A percentile compares a stretch with the other conserved stretches of the same genome.
These are phyloP conservation scores for Monosporascus sp. DNA, from an alignment of 2,329 filamentous ascomycete genomes.

Conservation along the genomic window DNA sequence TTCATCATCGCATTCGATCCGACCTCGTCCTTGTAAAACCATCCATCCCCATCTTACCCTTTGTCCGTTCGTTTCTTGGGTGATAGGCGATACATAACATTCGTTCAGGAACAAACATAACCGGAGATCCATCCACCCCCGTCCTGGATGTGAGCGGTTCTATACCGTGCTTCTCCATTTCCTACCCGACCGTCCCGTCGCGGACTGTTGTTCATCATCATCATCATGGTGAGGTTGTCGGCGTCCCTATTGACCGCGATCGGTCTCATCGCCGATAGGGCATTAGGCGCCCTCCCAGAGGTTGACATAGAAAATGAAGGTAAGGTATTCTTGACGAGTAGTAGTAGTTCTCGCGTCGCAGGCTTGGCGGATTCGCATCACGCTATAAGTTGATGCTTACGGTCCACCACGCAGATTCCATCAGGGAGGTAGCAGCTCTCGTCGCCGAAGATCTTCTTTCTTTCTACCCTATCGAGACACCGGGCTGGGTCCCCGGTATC, in stretches of 20 bases:
- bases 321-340: neutral
- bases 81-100: neutral
- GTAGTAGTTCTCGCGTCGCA: no score
- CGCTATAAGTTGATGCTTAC: neutral
- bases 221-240: constrained; percentile 18
- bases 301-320: constrained; percentile 11
- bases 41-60: neutral
- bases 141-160: neutral
- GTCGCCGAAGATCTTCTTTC: constrained; percentile 47
- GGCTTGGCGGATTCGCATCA: no score
- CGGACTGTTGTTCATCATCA: neutral
- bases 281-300: constrained; percentile 7
- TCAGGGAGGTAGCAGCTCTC: constrained; percentile 39
- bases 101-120: neutral
- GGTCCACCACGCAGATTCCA: constrained; percentile 32
- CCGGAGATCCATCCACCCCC: neutral
- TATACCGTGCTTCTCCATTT: neutral
- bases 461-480: constrained; percentile 46
- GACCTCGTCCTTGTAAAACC: no score
- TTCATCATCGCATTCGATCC: no score
- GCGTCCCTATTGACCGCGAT: constrained; percentile 7
- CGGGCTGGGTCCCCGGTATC: constrained; percentile 50
- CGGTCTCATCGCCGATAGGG: constrained; percentile 6
- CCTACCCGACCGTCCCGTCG: no score
- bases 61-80: constrained; percentile 1